Evolutionary conservation across 805 yeast genomes (phyloP), one percentile per base, ranked within the genome.

Genomic region (Alloascoidea hylecoeti): DNA sequence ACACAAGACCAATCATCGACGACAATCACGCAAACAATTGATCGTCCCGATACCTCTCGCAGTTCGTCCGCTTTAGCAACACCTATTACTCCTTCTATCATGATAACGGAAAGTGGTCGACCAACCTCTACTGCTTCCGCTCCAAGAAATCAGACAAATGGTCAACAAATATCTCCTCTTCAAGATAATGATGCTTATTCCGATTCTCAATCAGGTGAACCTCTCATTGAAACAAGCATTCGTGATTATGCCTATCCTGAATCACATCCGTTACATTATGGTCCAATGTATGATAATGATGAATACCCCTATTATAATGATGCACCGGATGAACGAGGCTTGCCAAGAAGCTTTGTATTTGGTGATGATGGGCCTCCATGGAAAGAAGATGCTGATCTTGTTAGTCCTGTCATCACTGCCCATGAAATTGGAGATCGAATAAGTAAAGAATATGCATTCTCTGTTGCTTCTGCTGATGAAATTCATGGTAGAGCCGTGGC

Each of bases 181-280:
- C n/a, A n/a, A n/a, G n/a, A n/a, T n/a, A n/a, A n/a, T n/a, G n/a
- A n/a, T n/a, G n/a, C n/a, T n/a, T n/a, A n/a, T n/a, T n/a, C n/a
- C n/a, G n/a, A n/a, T n/a, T n/a, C n/a, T n/a, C n/a, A n/a, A n/a
- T n/a, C n/a, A n/a, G n/a, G n/a, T n/a, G n/a, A n/a, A n/a, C n/a
- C n/a, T n/a, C n/a, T n/a, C n/a, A n/a, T n/a, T 18, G 17, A 39
- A 15, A 62, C 77, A 23, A 66, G 75, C 1, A 73, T 84, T 15
- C 74, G 76, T 44, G 97, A 89, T 57, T 89, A 73, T 61, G 97
- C 88, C 17, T 88, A 89, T 50, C 72, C 73, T 4, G 66, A 61
- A 13, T 57, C 66, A 18, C 76, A 83, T 44, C 88, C 92, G 1
- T 60, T 83, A 37, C 80, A 82, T 55, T 71, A 70, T 44, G 94